Conservation (phyloP, 116 monocot species). For the Phalaenopsis hybrid region DNA sequence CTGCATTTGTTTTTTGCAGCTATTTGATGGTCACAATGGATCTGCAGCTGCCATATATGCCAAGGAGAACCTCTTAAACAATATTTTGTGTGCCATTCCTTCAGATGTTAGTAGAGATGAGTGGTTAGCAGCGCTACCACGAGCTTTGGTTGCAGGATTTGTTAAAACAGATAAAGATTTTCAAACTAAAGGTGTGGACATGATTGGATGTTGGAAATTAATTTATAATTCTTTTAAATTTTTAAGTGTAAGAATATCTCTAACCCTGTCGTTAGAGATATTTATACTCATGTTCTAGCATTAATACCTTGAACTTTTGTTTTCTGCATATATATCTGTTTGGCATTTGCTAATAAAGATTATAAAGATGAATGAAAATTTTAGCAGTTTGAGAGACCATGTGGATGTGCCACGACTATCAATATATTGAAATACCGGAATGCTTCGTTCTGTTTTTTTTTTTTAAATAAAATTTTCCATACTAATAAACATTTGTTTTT, state of each 20-base stretch:
- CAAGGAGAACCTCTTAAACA: slow-evolving; percentile 77
- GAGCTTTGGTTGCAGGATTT: slow-evolving; percentile 88
- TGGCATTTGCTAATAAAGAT: not conserved
- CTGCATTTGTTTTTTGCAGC: slow-evolving; percentile 24
- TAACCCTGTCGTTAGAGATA: not conserved
- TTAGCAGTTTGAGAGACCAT: not conserved
- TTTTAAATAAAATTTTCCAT: not conserved
- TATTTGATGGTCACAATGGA: slow-evolving; percentile 95
- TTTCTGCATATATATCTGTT: not conserved
- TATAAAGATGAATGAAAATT: not conserved
- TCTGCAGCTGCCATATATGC: slow-evolving; percentile 67
- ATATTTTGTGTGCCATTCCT: slow-evolving; percentile 70
- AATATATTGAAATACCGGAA: not conserved
- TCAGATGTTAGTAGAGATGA: slow-evolving; percentile 67
- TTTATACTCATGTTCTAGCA: not conserved
- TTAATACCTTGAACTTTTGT: not conserved
- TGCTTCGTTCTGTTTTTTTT: not conserved
- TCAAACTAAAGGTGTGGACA: slow-evolving; percentile 54
- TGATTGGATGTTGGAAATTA: not conserved
- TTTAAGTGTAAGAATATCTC: not conserved
- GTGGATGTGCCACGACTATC: not conserved
- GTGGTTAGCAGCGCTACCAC: slow-evolving; percentile 77
- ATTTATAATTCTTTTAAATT: not conserved
- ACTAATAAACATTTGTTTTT: not conserved
- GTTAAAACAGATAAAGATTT: slow-evolving; percentile 97